Percentiles rank a stretch among this genome's conserved stretches.
These are phyloP conservation scores for Phytophthora ohioensis DNA, from an alignment of 352 stramenopile species.

Conservation along the genomic window DNA sequence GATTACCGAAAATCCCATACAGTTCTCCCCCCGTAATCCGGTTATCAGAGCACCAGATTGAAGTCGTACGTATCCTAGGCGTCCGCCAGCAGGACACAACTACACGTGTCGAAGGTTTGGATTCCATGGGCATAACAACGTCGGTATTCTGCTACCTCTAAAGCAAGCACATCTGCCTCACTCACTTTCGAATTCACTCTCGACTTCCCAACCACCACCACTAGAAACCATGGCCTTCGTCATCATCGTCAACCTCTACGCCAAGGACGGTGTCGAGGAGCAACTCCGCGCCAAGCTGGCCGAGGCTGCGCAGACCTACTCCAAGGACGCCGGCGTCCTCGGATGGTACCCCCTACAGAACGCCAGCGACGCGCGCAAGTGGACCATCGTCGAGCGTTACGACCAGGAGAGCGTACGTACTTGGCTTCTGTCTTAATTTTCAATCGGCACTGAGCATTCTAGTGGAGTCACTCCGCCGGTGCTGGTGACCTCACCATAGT, in stretches of 20 bases:
- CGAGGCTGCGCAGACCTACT: constrained; percentile 24
- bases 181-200: constrained; percentile 25
- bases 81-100: neutral
- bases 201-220: constrained; percentile 14
- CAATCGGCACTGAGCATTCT: neutral
- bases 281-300: constrained; percentile 24
- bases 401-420: constrained; percentile 29
- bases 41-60: constrained; percentile 13
- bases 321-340: constrained; percentile 26
- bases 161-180: neutral
- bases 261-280: constrained; percentile 30
- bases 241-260: constrained; percentile 33
- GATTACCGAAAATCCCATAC: constrained; percentile 8
- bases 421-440: neutral
- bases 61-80: constrained; percentile 19
- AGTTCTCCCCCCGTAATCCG: neutral
- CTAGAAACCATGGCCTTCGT: constrained; percentile 31
- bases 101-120: neutral
- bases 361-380: constrained; percentile 30
- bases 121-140: neutral
- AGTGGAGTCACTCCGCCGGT: too few relatives aligned
- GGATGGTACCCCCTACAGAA: constrained; percentile 23
- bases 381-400: constrained; percentile 31
- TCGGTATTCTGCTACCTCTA: neutral
- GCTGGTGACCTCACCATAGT: too few relatives aligned